phyloP scores from a whole-genome alignment of 202 grass and related monocot species.

The Alloteropsis angusta region DNA sequence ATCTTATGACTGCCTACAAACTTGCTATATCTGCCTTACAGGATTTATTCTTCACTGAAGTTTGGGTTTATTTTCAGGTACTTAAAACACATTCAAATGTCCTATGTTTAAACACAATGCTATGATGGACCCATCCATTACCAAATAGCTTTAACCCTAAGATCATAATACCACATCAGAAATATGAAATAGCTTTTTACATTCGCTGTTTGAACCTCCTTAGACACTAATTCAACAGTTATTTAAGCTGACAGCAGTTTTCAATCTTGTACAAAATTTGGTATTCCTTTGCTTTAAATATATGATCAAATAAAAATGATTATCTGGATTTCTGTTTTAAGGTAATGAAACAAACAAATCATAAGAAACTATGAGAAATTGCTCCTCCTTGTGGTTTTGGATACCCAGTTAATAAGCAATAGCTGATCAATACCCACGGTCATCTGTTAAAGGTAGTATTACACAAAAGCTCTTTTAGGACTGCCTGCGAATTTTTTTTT shows the following conservation, averaged over 20 bases:
- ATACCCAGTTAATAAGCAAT: not conserved
- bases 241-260: not conserved
- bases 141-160: not conserved
- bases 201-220: not conserved
- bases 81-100: no score
- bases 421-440: not conserved
- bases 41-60: no score
- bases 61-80: no score
- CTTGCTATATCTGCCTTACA: not conserved
- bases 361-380: not conserved
- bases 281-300: not conserved
- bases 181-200: not conserved
- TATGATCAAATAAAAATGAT: not conserved
- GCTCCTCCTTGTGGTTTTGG: not conserved
- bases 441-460: not conserved
- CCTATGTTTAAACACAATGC: not conserved
- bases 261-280: not conserved
- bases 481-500: not conserved
- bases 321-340: not conserved
- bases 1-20: not conserved
- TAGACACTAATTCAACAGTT: not conserved
- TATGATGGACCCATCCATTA: not conserved
- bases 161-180: not conserved
- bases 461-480: not conserved
- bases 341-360: not conserved